Conservation (phyloP, 331 rosid species). For the Arachis monticola region DNA sequence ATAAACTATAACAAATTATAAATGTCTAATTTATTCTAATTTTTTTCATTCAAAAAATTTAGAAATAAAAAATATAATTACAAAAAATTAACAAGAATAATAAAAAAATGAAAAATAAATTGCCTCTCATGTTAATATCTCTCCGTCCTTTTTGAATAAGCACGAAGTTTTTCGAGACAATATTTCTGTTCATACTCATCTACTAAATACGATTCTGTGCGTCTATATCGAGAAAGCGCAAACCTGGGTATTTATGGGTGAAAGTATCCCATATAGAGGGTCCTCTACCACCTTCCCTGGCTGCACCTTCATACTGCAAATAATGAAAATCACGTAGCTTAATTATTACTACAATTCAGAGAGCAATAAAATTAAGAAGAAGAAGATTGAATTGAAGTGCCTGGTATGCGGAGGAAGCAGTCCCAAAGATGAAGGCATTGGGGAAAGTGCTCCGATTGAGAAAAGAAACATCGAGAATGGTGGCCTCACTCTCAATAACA, state of each 20-base stretch:
- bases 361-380: background rate
- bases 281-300: constrained; percentile 58
- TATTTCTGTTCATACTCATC: no score
- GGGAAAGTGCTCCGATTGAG: constrained; percentile 52
- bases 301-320: constrained; percentile 53
- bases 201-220: no score
- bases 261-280: constrained; percentile 61
- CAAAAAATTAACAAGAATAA: no score
- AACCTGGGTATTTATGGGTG: constrained; percentile 54
- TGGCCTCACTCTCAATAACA: background rate
- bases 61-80: no score
- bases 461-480: constrained; percentile 19
- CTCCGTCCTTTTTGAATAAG: no score
- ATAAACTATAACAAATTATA: no score
- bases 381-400: constrained; percentile 1
- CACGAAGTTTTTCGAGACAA: no score
- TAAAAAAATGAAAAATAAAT: no score
- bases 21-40: no score
- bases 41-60: no score
- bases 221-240: no score
- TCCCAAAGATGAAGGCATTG: constrained; percentile 43
- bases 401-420: constrained; percentile 47
- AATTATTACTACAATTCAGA: background rate
- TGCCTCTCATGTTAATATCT: no score
- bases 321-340: background rate